Percentiles rank a stretch among this genome's conserved stretches.
These are phyloP conservation scores for Penicillium crustosum DNA, from an alignment of 2,329 filamentous ascomycete genomes.

Conservation along the genomic window DNA sequence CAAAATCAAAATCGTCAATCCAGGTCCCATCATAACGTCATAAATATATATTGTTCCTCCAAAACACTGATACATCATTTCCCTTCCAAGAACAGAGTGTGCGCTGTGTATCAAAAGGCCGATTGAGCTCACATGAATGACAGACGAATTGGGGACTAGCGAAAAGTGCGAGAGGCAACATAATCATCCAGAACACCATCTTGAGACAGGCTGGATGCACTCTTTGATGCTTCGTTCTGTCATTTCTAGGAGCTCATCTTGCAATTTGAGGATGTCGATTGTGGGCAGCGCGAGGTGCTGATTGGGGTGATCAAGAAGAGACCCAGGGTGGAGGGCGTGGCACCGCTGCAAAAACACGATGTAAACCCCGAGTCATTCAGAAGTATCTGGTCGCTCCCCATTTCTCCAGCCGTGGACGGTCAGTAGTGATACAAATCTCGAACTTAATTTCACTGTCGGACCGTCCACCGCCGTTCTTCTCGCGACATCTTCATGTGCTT, in stretches of 20 bases:
- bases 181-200: neutral
- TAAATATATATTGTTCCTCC: constrained; percentile 19
- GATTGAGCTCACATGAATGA: neutral
- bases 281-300: neutral
- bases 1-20: constrained; percentile 20
- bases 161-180: neutral
- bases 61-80: constrained; percentile 9
- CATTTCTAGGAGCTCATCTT: neutral
- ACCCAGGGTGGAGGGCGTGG: neutral
- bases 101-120: neutral
- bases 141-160: neutral
- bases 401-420: neutral
- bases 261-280: neutral
- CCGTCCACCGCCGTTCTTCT: constrained; percentile 49
- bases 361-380: neutral
- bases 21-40: constrained; percentile 22
- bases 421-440: constrained; percentile 5
- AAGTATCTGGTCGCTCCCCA: neutral
- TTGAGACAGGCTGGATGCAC: neutral
- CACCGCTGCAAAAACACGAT: neutral
- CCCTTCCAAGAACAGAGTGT: neutral
- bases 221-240: neutral
- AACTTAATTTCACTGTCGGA: constrained; percentile 34
- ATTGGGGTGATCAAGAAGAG: neutral
- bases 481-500: constrained; percentile 46